Base-by-base conservation (phyloP, 2,329 filamentous ascomycete genomes). In the Fusarium sp. region DNA sequence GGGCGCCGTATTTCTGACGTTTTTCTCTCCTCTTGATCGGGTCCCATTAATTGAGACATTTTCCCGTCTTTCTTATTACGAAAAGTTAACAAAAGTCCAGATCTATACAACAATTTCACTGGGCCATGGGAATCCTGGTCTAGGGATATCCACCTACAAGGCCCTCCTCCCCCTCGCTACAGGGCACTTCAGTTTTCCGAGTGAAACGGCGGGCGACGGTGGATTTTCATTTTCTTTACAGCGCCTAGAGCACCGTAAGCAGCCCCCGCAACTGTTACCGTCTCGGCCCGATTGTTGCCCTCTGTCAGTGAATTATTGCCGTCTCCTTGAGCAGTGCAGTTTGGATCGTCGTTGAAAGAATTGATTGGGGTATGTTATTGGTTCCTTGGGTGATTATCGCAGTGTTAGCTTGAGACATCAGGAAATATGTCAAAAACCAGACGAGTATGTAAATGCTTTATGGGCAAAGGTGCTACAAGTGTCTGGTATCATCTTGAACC, bases 161-260 rank as follows among this genome's bases (percentile, higher is more conserved):
- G 57, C 33, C 33, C 24, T 44, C 36, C 36, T 39, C 39, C 41
- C 9, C 45, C 28, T 53, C 33, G 31, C 31, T 38, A 16, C 33
- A 39, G 24, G 14, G 24, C 33, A 53, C 18, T 22, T 24, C 50
- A 28, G 50, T 54, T 30, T 54, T 61, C 14, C 45, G 22, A 53
- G 31, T 53, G 45, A 53, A 61, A 65, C 61, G 47, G 38, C 20
- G 44, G 56, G 45, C 33, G 56, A 65, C 61, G 45, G 59, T 64
- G 63, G 42, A 24, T 26, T 50, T 42, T 10, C n/a, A n/a, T n/a
- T 24, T n/a, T 42, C 4, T n/a, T 36, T 30, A 42, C 50, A 61
- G 38, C 33, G 28, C 48, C 48, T 35, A 16, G 48, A 51, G 30
- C 48, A 51, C 62, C 39, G 41, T 42, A 65, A 61, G 30, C 36